Conservation (phyloP, 768 basidiomycete species). For the Paxillus rubicundulus region DNA sequence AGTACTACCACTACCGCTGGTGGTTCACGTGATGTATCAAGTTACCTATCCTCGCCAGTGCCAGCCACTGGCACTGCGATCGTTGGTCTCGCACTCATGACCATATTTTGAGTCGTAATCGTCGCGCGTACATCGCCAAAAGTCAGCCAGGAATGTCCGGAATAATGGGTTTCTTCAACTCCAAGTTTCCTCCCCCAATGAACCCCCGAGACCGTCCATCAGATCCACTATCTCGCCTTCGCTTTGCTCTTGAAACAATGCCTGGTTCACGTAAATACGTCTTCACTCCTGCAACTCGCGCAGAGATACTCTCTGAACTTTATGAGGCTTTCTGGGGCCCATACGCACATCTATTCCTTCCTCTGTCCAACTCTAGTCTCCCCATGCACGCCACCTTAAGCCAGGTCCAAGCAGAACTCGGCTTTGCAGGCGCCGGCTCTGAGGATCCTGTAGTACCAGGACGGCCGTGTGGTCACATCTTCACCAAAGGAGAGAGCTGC, state of each 20-base stretch:
- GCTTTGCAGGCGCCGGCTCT: conserved; percentile 57
- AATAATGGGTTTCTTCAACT: conserved; percentile 43
- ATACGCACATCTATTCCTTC: conserved; percentile 70
- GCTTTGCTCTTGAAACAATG: conserved; percentile 78
- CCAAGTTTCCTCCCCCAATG: conserved; percentile 54
- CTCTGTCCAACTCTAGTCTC: conserved; percentile 57
- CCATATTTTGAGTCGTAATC: neutral
- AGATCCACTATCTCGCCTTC: conserved; percentile 69
- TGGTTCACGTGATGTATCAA: too few species aligned
- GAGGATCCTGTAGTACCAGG: conserved; percentile 63
- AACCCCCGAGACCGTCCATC: conserved; percentile 53
- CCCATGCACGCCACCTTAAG: conserved; percentile 64
- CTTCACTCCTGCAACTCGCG: conserved; percentile 70
- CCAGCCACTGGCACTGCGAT: neutral
- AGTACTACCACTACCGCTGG: too few species aligned
- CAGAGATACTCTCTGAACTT: conserved; percentile 78
- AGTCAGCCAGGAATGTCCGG: conserved; percentile 34
- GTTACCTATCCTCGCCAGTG: neutral
- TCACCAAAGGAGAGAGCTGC: conserved; percentile 88
- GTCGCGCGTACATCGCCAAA: neutral
- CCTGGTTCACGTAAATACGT: conserved; percentile 75
- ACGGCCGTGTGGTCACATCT: conserved; percentile 78
- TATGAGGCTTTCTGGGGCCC: conserved; percentile 83
- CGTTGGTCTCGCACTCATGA: neutral
- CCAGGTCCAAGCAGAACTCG: conserved; percentile 62